Base-by-base conservation (phyloP, 1,139 yeast genomes). In the Blastobotrys arbuscula region DNA sequence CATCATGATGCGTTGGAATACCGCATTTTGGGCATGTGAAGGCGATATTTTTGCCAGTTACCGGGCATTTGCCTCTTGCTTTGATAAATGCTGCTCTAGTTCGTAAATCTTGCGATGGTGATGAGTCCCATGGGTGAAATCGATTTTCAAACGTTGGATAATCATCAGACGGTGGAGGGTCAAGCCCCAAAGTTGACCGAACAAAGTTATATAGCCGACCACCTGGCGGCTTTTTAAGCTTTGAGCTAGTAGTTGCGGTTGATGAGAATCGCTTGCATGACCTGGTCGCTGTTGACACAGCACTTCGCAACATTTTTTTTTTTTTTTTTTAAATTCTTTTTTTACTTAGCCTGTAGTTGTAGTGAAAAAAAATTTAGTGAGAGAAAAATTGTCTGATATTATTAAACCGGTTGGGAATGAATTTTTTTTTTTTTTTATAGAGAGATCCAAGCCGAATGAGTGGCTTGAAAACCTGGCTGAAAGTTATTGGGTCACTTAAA, bases 1-100 rank as follows among this genome's bases (percentile, higher is more conserved):
- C 76, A 24, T 88, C 81, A 63, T 88, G 95, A 65, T 92, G 98
- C 6, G 98, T 92, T 24, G 98, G 98, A 50, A 92, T 89, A 6
- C 98, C 98, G 6, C 96, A 84, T 52, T 79, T 71, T 3, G 98
- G 98, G 70, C 98, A 92, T 1, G 92, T 88, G 67, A 75, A 92
- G 57, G 83, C 75, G 52, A 92, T 89, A 48, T 84, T 82, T 56
- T 82, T 78, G 23, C 81, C 75, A 0, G 97, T 89, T 16, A 90
- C 92, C 0, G 97, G 97, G 67, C 98, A 92, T 61, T 78, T 78
- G 7, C 96, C 97, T 54, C 82, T 75, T 21, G 95, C 84, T 66
- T 90, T 77, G 54, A 92, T 92, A 53, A 82, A 79, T 15, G 96
- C 97, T 0, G 97, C 97, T 52, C 97, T 77, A 53, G 88, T 84